Evolutionary conservation across 768 basidiomycete genomes (phyloP).

Genomic region (Tulasnella sp.): DNA sequence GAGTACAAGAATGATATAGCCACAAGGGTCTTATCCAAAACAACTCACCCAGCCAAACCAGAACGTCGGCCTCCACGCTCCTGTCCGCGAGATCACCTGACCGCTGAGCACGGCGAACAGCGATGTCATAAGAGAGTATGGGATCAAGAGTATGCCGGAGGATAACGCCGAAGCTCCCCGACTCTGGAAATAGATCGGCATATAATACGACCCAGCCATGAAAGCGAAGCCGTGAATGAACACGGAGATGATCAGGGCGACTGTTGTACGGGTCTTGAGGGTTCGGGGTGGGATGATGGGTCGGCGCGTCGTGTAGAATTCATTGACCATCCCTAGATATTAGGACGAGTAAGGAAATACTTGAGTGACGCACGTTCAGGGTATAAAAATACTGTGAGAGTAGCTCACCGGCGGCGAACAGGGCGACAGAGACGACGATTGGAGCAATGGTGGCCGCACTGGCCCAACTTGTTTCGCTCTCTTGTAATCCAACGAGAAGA

Average conservation of each 20-base stretch:
- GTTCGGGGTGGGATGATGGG: constrained; percentile 66
- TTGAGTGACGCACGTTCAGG: not conserved
- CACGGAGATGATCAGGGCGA: constrained; percentile 42
- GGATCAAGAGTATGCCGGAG: constrained; percentile 57
- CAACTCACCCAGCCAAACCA: constrained; percentile 45
- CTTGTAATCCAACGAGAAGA: constrained; percentile 62
- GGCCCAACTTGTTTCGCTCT: constrained; percentile 56
- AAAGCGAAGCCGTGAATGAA: constrained; percentile 59
- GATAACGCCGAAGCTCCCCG: constrained; percentile 59
- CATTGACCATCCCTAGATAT: constrained; percentile 35
- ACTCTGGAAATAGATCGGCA: constrained; percentile 71
- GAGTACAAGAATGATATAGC: no score
- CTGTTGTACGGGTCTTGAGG: constrained; percentile 73
- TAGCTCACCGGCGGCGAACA: constrained; percentile 38
- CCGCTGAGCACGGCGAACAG: constrained; percentile 47
- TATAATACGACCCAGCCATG: constrained; percentile 45
- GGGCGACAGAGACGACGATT: constrained; percentile 44
- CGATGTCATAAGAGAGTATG: constrained; percentile 56
- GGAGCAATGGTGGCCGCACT: constrained; percentile 45
- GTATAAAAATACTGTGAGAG: not conserved
- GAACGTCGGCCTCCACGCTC: constrained; percentile 35
- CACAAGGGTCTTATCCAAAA: no score
- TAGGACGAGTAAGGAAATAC: not conserved
- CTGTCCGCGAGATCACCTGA: constrained; percentile 44
- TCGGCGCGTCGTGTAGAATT: constrained; percentile 48